A percentile compares a stretch with the other conserved stretches of the same genome.
Conservation (phyloP, 441 rosid species). For the Pelargonium myrrhifolium region DNA sequence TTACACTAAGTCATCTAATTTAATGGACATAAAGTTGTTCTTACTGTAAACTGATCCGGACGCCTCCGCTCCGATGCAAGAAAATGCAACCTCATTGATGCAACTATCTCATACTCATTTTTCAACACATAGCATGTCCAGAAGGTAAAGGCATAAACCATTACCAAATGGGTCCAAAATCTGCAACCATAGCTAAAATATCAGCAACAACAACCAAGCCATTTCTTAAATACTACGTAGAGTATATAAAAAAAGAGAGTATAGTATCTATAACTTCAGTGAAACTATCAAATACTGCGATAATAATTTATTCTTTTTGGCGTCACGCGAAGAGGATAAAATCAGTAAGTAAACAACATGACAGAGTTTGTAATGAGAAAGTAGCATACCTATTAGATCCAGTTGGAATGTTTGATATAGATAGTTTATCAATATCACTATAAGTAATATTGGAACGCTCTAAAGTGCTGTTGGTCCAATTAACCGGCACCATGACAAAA, state of each 20-base stretch:
- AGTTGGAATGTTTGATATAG: constrained; percentile 70
- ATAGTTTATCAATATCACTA: constrained; percentile 78
- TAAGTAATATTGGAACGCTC: constrained; percentile 47
- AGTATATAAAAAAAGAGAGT: no score
- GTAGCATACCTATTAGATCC: constrained; percentile 48
- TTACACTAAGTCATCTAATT: no score
- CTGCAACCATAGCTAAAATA: constrained; percentile 30
- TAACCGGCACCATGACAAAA: constrained; percentile 72
- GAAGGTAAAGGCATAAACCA: constrained; percentile 84
- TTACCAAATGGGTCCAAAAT: constrained; percentile 70
- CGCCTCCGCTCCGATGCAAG: constrained; percentile 72
- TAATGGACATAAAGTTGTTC: constrained; percentile 19
- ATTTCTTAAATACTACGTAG: background rate
- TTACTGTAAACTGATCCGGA: constrained; percentile 88
- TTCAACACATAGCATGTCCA: constrained; percentile 81
- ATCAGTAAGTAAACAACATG: background rate
- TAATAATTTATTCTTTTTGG: no score
- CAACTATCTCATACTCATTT: constrained; percentile 73
- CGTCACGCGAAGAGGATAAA: no score
- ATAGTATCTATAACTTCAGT: background rate
- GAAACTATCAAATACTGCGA: background rate
- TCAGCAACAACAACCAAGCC: background rate
- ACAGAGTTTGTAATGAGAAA: background rate
- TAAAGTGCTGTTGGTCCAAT: constrained; percentile 48
- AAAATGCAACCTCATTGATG: constrained; percentile 80